These are phyloP conservation scores for Cryphonectria carpinicola DNA, from an alignment of 2,329 filamentous ascomycete species.

Conservation along the genomic window DNA sequence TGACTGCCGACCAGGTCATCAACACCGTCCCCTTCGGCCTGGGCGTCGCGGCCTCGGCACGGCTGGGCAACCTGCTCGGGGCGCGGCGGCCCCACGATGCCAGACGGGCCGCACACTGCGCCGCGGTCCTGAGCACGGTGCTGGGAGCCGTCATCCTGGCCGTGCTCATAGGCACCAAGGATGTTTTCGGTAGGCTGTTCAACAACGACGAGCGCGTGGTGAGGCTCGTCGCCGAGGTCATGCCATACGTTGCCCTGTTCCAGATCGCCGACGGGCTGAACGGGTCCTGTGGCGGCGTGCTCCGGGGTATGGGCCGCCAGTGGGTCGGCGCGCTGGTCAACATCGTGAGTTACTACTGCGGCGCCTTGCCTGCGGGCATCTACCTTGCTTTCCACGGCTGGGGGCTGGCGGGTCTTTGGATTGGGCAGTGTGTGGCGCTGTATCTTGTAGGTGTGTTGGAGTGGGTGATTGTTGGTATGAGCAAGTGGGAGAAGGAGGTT, in stretches of 20 bases:
- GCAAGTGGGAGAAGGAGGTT: slow-evolving; percentile 77
- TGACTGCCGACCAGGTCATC: slow-evolving; percentile 85
- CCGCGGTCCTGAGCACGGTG: slow-evolving; percentile 72
- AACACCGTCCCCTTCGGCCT: slow-evolving; percentile 87
- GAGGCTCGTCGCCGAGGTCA: slow-evolving; percentile 71
- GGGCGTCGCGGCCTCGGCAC: slow-evolving; percentile 77
- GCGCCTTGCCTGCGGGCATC: slow-evolving; percentile 79
- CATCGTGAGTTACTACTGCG: slow-evolving; percentile 80
- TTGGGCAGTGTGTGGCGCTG: slow-evolving; percentile 80
- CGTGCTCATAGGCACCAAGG: slow-evolving; percentile 69
- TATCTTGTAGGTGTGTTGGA: slow-evolving; percentile 79
- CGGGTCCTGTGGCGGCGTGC: slow-evolving; percentile 78
- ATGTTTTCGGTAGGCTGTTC: slow-evolving; percentile 78
- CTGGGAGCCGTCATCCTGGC: slow-evolving; percentile 70
- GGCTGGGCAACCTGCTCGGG: slow-evolving; percentile 72
- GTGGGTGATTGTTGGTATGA: slow-evolving; percentile 78
- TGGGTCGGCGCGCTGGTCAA: slow-evolving; percentile 85
- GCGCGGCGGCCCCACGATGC: slow-evolving; percentile 54
- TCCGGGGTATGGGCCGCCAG: slow-evolving; percentile 84
- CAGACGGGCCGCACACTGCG: slow-evolving; percentile 72
- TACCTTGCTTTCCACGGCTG: slow-evolving; percentile 86
- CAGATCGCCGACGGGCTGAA: slow-evolving; percentile 90
- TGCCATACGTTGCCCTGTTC: slow-evolving; percentile 87
- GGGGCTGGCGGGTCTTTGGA: slow-evolving; percentile 80
- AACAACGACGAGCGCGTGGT: slow-evolving; percentile 78